phyloP scores from a whole-genome alignment of 192 early-diverging fungal species.

The Coemansia asiatica region DNA sequence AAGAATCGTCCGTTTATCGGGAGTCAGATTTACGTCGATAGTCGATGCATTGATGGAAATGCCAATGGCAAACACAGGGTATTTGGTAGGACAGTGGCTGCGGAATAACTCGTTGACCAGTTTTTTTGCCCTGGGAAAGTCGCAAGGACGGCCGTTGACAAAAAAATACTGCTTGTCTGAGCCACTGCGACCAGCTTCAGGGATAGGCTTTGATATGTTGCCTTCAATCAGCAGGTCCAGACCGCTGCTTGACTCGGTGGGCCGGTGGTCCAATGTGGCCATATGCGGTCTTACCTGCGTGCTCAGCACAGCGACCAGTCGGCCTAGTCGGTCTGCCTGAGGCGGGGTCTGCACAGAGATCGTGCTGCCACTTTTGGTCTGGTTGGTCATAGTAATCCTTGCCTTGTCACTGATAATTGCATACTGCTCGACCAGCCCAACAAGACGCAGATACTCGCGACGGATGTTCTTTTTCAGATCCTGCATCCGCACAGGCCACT shows the following conservation, averaged over 20 bases:
- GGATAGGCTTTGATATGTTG: constrained; percentile 19
- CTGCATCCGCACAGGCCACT: constrained; percentile 80
- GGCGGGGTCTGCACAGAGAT: constrained; percentile 17
- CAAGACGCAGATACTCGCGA: constrained; percentile 74
- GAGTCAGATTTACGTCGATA: constrained; percentile 92
- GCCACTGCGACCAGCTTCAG: constrained; percentile 68
- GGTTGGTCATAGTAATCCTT: constrained; percentile 66
- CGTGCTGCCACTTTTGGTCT: constrained; percentile 53
- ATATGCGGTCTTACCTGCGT: constrained; percentile 52
- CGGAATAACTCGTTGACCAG: constrained; percentile 84
- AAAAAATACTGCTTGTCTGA: constrained; percentile 84
- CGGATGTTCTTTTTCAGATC: constrained; percentile 86
- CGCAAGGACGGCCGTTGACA: constrained; percentile 88
- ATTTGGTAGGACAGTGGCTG: constrained; percentile 66
- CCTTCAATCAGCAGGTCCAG: constrained; percentile 37
- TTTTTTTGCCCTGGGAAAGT: constrained; percentile 73
- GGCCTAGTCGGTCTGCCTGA: constrained; percentile 21
- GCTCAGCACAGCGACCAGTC: constrained; percentile 77
- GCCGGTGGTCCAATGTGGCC: constrained; percentile 2
- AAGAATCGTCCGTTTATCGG: constrained; percentile 90
- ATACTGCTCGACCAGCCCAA: constrained; percentile 82
- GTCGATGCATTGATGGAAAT: constrained; percentile 44
- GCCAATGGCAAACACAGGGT: constrained; percentile 76
- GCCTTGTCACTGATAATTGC: constrained; percentile 71
- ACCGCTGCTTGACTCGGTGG: background rate